Evolutionary conservation across 805 yeast genomes (phyloP).

Genomic region (Yarrowia keelungensis): DNA sequence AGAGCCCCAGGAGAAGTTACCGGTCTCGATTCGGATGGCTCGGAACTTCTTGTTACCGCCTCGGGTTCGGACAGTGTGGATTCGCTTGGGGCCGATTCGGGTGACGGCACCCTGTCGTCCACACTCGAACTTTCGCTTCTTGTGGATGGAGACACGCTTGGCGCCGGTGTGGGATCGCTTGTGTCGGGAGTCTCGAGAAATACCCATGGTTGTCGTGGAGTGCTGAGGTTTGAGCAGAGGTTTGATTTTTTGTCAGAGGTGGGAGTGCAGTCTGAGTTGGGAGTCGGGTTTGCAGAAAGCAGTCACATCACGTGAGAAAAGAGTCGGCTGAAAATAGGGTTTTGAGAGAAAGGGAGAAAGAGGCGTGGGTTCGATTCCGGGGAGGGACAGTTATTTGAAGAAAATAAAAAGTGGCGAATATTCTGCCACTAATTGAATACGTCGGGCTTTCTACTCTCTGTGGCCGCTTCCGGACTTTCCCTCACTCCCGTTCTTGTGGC

Average conservation of each 20-base stretch:
- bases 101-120: constrained; percentile 99
- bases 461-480: too few relatives aligned
- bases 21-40: constrained; percentile 98
- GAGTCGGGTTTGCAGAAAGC: constrained; percentile 17
- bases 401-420: not conserved
- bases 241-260: constrained; percentile 38
- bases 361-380: not conserved
- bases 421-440: too few relatives aligned
- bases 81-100: constrained; percentile 98
- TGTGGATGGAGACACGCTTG: constrained; percentile 99
- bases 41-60: constrained; percentile 99
- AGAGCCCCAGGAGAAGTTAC: constrained; percentile 99
- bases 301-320: constrained; percentile 36
- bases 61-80: constrained; percentile 98
- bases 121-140: constrained; percentile 99
- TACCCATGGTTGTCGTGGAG: constrained; percentile 78
- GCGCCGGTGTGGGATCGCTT: constrained; percentile 99
- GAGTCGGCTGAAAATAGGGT: not conserved
- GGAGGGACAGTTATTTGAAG: not conserved
- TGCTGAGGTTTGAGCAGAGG: constrained; percentile 34
- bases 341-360: not conserved
- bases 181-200: constrained; percentile 99
- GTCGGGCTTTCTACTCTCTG: too few relatives aligned
- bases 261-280: constrained; percentile 18
- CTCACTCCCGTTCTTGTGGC: too few relatives aligned